A percentile compares a stretch with the other conserved stretches of the same genome.
Evolutionary conservation across 495 filamentous ascomycete genomes (phyloP).

Genomic region (Hypoxylon perforatum): DNA sequence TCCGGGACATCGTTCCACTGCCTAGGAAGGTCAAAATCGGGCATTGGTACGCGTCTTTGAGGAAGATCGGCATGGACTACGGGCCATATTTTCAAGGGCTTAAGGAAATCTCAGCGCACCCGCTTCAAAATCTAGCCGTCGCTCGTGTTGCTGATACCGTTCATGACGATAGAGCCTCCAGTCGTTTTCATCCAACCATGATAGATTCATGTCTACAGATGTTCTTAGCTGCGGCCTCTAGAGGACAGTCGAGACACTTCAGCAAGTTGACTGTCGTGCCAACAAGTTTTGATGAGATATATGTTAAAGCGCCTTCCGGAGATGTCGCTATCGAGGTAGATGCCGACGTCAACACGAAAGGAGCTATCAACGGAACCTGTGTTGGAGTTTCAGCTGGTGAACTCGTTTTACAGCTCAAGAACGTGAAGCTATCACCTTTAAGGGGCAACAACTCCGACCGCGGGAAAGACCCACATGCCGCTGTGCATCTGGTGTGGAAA

Average conservation of each 20-base stretch:
- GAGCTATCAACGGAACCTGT: conserved; percentile 28
- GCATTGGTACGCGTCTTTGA: conserved; percentile 31
- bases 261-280: conserved; percentile 43
- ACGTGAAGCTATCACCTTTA: no score
- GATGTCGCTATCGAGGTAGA: conserved; percentile 5
- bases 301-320: conserved; percentile 19
- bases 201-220: conserved; percentile 57
- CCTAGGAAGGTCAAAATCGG: conserved; percentile 6
- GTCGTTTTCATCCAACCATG: conserved; percentile 51
- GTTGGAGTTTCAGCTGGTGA: no score
- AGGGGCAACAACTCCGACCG: conserved; percentile 33
- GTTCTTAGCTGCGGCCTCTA: conserved; percentile 38
- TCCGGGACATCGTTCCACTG: neutral
- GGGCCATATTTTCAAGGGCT: conserved; percentile 38
- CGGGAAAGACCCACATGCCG: conserved; percentile 36
- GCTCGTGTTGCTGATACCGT: neutral
- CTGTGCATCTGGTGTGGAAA: conserved; percentile 16
- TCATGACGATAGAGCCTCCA: conserved; percentile 29
- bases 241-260: conserved; percentile 39
- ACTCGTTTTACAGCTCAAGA: no score
- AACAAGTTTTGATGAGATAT: conserved; percentile 49
- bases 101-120: neutral
- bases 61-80: conserved; percentile 32
- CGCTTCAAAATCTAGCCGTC: neutral
- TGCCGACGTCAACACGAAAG: conserved; percentile 15